Evolutionary conservation across 441 rosid species (phyloP).

Genomic region (Gossypium gossypioides): DNA sequence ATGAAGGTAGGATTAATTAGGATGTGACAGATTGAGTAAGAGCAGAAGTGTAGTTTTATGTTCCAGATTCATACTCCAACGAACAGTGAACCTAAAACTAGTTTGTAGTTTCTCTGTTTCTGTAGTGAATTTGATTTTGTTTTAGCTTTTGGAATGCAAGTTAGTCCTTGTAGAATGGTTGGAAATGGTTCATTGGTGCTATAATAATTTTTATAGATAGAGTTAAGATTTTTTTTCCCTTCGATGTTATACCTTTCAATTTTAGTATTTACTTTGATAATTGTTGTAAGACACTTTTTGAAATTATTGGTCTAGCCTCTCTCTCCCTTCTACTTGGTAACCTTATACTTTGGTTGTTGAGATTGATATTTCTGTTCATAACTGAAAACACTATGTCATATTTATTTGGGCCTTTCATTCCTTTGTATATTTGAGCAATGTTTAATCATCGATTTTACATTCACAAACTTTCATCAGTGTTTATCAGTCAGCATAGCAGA

Average conservation of each 20-base stretch:
- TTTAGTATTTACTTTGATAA: background rate
- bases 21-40: background rate
- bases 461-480: slow-evolving; percentile 45
- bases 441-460: slow-evolving; percentile 11
- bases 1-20: background rate
- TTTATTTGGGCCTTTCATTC: background rate
- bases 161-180: background rate
- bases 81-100: background rate
- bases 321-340: background rate
- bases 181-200: background rate
- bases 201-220: background rate
- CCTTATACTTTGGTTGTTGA: background rate
- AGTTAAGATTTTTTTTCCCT: background rate
- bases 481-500: slow-evolving; percentile 61
- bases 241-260: background rate
- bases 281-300: background rate
- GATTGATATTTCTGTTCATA: background rate
- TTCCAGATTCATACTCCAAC: background rate
- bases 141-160: background rate
- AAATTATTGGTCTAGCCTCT: background rate
- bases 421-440: background rate
- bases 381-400: background rate
- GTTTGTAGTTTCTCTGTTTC: background rate
- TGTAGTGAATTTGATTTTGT: background rate
- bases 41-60: background rate